Evolutionary conservation across 2,329 filamentous ascomycete genomes (phyloP).

Genomic region (Conoideocrella luteorostrata): DNA sequence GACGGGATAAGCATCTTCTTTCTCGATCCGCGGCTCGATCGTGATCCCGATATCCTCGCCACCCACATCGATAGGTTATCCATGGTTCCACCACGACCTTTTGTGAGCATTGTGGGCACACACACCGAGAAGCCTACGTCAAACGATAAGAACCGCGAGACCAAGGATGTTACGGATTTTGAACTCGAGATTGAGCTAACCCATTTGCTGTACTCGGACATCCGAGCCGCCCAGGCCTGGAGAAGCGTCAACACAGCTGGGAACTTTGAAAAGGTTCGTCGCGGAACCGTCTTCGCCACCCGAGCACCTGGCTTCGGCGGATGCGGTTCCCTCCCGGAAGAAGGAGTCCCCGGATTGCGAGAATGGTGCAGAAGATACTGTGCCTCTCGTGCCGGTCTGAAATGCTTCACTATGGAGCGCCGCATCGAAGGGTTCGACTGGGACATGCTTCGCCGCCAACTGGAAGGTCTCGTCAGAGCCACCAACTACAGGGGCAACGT

Average conservation of each 20-base stretch:
- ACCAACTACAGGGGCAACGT: constrained; percentile 64
- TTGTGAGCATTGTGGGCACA: constrained; percentile 45
- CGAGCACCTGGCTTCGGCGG: constrained; percentile 40
- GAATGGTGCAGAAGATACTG: constrained; percentile 68
- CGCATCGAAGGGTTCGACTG: constrained; percentile 56
- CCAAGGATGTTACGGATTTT: constrained; percentile 52
- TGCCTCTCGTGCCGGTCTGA: constrained; percentile 49
- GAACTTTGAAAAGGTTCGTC: constrained; percentile 53
- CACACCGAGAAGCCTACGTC: constrained; percentile 27
- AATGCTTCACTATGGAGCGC: constrained; percentile 47
- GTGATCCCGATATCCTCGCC: constrained; percentile 36
- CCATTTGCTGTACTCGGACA: constrained; percentile 46
- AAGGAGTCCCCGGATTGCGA: constrained; percentile 24
- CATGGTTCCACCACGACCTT: constrained; percentile 44
- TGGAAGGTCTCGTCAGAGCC: constrained; percentile 51
- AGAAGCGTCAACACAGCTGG: constrained; percentile 43
- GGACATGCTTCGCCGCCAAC: constrained; percentile 39
- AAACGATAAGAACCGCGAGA: constrained; percentile 34
- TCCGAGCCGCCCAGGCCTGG: constrained; percentile 33
- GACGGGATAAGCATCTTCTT: constrained; percentile 31
- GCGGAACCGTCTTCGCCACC: constrained; percentile 55
- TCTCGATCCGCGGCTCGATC: constrained; percentile 39
- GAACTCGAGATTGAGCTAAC: constrained; percentile 53
- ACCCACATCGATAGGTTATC: constrained; percentile 38
- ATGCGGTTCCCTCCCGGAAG: constrained; percentile 19